phyloP scores from a whole-genome alignment of 306 rosid genomes.

The Begonia fuchsioides region DNA sequence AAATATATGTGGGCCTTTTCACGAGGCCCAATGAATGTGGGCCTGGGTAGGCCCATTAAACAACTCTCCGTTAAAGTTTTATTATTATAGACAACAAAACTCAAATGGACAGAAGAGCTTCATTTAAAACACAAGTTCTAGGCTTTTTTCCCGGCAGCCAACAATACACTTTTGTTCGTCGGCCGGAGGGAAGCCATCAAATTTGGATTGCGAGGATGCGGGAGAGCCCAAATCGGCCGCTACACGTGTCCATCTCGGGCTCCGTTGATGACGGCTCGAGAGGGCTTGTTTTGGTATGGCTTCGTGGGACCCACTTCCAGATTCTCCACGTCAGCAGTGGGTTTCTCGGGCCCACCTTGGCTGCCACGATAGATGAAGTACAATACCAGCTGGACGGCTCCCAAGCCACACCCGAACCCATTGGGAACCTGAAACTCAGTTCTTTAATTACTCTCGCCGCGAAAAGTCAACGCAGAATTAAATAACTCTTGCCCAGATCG shows the following conservation, averaged over 20 bases:
- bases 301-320: constrained; percentile 50
- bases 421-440: constrained; percentile 40
- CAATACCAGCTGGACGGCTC: constrained; percentile 47
- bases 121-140: too few species aligned
- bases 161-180: too few species aligned
- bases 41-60: too few species aligned
- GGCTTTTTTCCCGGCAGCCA: too few species aligned
- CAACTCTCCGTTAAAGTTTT: too few species aligned
- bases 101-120: too few species aligned
- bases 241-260: constrained; percentile 11
- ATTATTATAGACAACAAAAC: too few species aligned
- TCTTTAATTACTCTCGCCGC: too few species aligned
- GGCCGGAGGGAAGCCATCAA: too few species aligned
- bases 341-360: constrained; percentile 16
- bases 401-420: constrained; percentile 61
- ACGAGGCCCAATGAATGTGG: too few species aligned
- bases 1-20: too few species aligned
- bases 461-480: background rate
- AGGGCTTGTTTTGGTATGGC: constrained; percentile 19
- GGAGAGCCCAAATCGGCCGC: background rate
- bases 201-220: too few species aligned
- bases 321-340: background rate
- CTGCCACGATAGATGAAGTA: constrained; percentile 50
- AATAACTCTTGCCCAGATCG: background rate
- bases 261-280: constrained; percentile 9